Conservation (phyloP, 2,329 filamentous ascomycete species). For the Parastagonospora nodorum region DNA sequence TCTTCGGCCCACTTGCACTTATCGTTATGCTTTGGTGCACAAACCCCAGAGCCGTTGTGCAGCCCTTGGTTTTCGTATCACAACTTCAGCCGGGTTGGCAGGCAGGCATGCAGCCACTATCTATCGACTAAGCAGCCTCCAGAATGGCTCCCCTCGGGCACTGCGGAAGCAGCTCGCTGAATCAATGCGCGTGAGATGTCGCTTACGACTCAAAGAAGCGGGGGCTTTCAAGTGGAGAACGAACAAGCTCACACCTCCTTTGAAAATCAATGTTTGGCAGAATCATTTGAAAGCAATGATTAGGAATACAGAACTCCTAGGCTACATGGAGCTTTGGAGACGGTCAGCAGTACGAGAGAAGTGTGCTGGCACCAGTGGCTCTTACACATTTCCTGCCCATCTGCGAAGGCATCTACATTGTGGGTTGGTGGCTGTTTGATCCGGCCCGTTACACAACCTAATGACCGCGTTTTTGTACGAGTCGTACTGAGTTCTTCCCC, state of each 20-base stretch:
- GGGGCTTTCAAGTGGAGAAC: conserved; percentile 8
- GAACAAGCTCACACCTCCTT: neutral
- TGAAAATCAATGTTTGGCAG: conserved; percentile 7
- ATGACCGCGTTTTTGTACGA: conserved; percentile 20
- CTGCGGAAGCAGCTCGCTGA: conserved; percentile 13
- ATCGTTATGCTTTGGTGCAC: conserved; percentile 10
- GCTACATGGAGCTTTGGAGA: no score
- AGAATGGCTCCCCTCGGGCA: conserved; percentile 1
- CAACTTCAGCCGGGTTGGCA: conserved; percentile 3
- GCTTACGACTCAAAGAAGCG: conserved; percentile 8
- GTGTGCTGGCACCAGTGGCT: neutral
- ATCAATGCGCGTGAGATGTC: conserved; percentile 8
- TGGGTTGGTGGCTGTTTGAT: neutral
- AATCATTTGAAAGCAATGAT: neutral
- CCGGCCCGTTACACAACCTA: conserved; percentile 14
- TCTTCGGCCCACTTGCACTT: conserved; percentile 7
- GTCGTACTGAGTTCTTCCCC: conserved; percentile 2
- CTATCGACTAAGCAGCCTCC: neutral
- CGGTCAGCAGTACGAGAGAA: no score
- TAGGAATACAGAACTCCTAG: neutral
- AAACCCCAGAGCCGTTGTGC: conserved; percentile 3
- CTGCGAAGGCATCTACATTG: no score
- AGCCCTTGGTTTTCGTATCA: neutral
- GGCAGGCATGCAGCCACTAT: conserved; percentile 8
- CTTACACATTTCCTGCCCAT: neutral